These are phyloP conservation scores for Boletellus emodensis DNA, from an alignment of 768 basidiomycete species.

Conservation along the genomic window DNA sequence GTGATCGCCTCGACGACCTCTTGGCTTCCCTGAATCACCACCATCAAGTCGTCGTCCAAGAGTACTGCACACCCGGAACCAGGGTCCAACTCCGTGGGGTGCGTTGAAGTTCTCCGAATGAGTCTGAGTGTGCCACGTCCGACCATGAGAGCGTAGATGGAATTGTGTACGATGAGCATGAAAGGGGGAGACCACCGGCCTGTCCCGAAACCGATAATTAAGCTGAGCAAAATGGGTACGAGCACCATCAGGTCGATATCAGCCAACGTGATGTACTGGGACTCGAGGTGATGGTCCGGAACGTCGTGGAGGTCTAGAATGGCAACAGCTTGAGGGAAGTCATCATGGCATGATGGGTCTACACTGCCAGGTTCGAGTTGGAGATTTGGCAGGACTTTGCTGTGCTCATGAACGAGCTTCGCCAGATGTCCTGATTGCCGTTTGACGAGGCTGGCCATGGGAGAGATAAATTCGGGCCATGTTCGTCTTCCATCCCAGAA, in stretches of 20 bases:
- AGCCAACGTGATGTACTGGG: slow-evolving; percentile 10
- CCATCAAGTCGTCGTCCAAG: slow-evolving; percentile 15
- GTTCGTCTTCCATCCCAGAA: slow-evolving; percentile 21
- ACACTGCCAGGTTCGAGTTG: not conserved
- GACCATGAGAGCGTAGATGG: slow-evolving; percentile 11
- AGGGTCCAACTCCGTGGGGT: slow-evolving; percentile 5
- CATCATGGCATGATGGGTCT: not conserved
- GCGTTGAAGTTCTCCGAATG: slow-evolving; percentile 9
- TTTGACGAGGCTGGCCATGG: slow-evolving; percentile 18
- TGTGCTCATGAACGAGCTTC: slow-evolving; percentile 12
- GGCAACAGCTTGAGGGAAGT: slow-evolving; percentile 4
- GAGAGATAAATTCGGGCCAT: slow-evolving; percentile 16
- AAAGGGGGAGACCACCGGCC: slow-evolving; percentile 4
- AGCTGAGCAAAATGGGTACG: slow-evolving; percentile 11
- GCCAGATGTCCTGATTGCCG: slow-evolving; percentile 17
- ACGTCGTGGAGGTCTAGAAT: slow-evolving; percentile 12
- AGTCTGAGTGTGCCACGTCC: slow-evolving; percentile 19
- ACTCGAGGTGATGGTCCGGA: not conserved
- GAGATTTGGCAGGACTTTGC: not conserved
- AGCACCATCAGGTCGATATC: slow-evolving; percentile 12
- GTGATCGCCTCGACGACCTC: slow-evolving; percentile 16
- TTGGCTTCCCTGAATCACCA: slow-evolving; percentile 15
- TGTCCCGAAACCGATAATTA: slow-evolving; percentile 7
- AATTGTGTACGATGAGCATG: slow-evolving; percentile 4
- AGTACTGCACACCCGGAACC: slow-evolving; percentile 16